Evolutionary conservation across 805 yeast genomes (phyloP).

Genomic region (Kregervanrija fluxuum): DNA sequence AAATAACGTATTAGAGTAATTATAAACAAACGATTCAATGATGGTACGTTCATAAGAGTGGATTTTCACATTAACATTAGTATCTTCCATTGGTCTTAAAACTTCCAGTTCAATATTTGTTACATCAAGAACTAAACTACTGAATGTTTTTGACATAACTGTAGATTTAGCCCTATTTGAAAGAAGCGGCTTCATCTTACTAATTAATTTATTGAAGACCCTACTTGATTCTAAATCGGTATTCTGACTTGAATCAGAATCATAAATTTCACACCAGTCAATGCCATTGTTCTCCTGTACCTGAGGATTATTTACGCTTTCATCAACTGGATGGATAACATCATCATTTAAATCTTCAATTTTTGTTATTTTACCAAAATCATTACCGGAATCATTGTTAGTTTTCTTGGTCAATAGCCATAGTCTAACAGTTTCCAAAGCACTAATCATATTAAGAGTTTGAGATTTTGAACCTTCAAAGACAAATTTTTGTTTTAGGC

Average conservation of each 20-base stretch:
- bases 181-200: background rate
- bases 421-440: constrained; percentile 29
- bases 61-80: background rate
- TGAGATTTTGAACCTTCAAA: constrained; percentile 21
- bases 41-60: constrained; percentile 29
- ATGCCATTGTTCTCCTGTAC: no score
- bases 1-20: constrained; percentile 32
- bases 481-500: constrained; percentile 32
- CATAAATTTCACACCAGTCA: no score
- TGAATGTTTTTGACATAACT: background rate
- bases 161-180: background rate
- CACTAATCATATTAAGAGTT: constrained; percentile 29
- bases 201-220: background rate
- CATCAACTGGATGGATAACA: background rate
- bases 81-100: background rate
- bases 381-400: background rate
- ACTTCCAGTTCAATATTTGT: background rate
- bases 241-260: background rate
- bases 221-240: background rate
- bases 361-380: background rate
- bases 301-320: no score
- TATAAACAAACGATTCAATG: constrained; percentile 38
- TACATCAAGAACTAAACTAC: constrained; percentile 1
- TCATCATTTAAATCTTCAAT: constrained; percentile 3
- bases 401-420: constrained; percentile 16